These are phyloP conservation scores for Sclerotinia minor DNA, from an alignment of 2,329 filamentous ascomycete species.

Conservation along the genomic window DNA sequence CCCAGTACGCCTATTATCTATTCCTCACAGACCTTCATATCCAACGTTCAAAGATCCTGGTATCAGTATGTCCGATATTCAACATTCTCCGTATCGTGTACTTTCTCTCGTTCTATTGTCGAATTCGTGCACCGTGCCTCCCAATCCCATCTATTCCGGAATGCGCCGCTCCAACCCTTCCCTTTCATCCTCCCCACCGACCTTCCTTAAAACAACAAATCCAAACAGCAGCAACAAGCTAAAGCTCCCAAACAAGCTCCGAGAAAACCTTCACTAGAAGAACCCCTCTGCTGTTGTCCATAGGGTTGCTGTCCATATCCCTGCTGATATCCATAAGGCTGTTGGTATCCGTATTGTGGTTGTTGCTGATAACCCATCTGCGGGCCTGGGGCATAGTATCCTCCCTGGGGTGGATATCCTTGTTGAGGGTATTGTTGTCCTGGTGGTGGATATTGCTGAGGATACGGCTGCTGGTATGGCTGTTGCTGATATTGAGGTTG, in stretches of 20 bases:
- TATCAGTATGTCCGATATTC: not conserved
- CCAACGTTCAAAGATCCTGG: not conserved
- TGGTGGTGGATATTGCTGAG: constrained; percentile 25
- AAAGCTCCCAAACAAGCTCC: constrained; percentile 47
- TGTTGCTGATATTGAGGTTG: constrained; percentile 31
- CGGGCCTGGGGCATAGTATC: constrained; percentile 34
- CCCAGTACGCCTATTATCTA: constrained; percentile 5
- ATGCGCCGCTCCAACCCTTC: not conserved
- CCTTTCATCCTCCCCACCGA: not conserved
- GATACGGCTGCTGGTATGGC: constrained; percentile 25
- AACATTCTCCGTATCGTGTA: not conserved
- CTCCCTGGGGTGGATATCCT: constrained; percentile 26
- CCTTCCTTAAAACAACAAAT: constrained; percentile 48
- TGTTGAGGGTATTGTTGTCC: constrained; percentile 24
- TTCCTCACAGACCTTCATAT: not conserved
- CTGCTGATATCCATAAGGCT: constrained; percentile 34
- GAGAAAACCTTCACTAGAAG: constrained; percentile 45
- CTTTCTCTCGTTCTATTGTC: not conserved
- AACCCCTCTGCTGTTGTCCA: constrained; percentile 43
- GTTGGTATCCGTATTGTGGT: constrained; percentile 26
- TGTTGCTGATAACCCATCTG: constrained; percentile 34
- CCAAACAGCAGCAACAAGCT: constrained; percentile 55
- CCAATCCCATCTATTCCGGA: not conserved
- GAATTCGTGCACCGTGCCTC: not conserved
- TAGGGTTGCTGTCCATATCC: constrained; percentile 29